Evolutionary conservation across 768 basidiomycete genomes (phyloP).

Genomic region (Boletus rubropictus): DNA sequence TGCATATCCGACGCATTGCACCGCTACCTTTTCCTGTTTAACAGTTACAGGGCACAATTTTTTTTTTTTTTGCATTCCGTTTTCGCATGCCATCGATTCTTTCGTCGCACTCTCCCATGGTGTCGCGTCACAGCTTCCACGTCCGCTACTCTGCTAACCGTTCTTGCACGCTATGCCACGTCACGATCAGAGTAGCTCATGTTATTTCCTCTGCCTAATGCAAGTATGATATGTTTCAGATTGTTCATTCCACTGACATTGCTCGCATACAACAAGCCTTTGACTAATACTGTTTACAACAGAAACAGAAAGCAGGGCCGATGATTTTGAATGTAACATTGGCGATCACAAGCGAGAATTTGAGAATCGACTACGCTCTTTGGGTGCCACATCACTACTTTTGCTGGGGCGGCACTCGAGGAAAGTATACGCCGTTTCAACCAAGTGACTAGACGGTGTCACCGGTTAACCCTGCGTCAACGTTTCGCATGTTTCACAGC

Average conservation of each 20-base stretch:
- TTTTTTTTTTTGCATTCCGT: slow-evolving; percentile 13
- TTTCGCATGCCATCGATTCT: slow-evolving; percentile 23
- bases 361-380: background rate
- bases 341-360: background rate
- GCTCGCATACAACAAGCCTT: slow-evolving; percentile 4
- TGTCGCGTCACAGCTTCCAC: slow-evolving; percentile 16
- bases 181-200: slow-evolving; percentile 8
- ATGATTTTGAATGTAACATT: background rate
- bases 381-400: background rate
- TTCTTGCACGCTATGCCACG: slow-evolving; percentile 16
- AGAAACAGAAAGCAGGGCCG: background rate
- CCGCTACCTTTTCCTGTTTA: slow-evolving; percentile 12
- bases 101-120: slow-evolving; percentile 15
- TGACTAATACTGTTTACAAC: background rate
- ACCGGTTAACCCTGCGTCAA: slow-evolving; percentile 14
- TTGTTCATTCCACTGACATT: slow-evolving; percentile 2
- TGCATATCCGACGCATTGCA: slow-evolving; percentile 25
- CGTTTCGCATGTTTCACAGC: slow-evolving; percentile 13
- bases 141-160: slow-evolving; percentile 5
- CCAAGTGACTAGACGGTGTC: background rate
- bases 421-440: slow-evolving; percentile 5
- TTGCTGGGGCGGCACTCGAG: background rate
- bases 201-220: slow-evolving; percentile 14
- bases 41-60: slow-evolving; percentile 14
- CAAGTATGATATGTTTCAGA: slow-evolving; percentile 19